Evolutionary conservation across 225 moss, liverwort and hornwort genomes (phyloP).

Genomic region (Polytrichum commune): DNA sequence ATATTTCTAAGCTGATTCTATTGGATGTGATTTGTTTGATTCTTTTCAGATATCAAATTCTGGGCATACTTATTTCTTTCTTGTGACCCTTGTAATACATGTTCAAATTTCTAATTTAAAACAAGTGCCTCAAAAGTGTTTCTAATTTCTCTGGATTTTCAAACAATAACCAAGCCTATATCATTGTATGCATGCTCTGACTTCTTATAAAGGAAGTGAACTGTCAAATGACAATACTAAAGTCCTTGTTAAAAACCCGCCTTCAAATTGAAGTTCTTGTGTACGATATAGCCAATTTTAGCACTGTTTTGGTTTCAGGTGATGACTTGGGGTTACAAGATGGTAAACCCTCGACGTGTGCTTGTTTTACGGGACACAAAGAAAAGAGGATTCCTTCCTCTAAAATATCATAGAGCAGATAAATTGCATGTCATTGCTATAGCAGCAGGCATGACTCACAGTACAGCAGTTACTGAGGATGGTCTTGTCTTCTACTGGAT

Average conservation of each 20-base stretch:
- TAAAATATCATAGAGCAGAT: constrained; percentile 75
- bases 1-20: background rate
- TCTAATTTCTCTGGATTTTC: too few species aligned
- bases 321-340: constrained; percentile 95
- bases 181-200: too few species aligned
- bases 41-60: background rate
- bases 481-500: constrained; percentile 87
- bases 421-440: constrained; percentile 77
- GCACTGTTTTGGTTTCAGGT: constrained; percentile 43
- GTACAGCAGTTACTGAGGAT: constrained; percentile 75
- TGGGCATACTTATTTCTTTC: background rate
- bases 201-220: too few species aligned
- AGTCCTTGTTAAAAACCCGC: too few species aligned
- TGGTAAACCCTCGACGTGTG: constrained; percentile 94
- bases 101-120: too few species aligned
- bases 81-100: too few species aligned
- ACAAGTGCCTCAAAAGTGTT: too few species aligned
- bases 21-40: background rate
- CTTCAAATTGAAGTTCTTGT: too few species aligned
- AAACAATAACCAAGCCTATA: too few species aligned
- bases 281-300: too few species aligned
- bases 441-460: constrained; percentile 93
- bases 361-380: constrained; percentile 62
- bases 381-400: constrained; percentile 58
- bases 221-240: too few species aligned